phyloP scores from a whole-genome alignment of 352 stramenopile genomes.

The Pythium volutum region DNA sequence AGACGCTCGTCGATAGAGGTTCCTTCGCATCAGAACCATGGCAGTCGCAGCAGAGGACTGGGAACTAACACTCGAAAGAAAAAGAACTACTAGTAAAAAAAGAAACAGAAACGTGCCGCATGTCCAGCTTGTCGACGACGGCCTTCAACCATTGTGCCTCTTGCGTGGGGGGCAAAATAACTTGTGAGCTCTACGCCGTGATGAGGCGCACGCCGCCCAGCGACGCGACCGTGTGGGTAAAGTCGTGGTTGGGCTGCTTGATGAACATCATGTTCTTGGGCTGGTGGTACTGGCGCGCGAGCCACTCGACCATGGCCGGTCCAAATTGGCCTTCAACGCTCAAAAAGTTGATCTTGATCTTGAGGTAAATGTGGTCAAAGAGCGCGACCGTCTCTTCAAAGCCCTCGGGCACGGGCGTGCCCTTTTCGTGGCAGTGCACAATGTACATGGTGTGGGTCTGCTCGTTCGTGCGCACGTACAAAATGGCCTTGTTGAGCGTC shows the following conservation, averaged over 20 bases:
- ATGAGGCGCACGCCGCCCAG: conserved; percentile 92
- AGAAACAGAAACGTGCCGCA: no score
- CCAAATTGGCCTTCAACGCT: conserved; percentile 85
- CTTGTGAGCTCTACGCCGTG: conserved; percentile 80
- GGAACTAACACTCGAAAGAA: no score
- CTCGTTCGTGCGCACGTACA: conserved; percentile 94
- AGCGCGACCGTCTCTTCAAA: conserved; percentile 88
- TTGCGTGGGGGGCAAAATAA: no score
- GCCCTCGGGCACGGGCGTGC: conserved; percentile 49
- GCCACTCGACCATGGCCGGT: conserved; percentile 90
- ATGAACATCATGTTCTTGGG: conserved; percentile 97
- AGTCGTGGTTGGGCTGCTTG: conserved; percentile 94
- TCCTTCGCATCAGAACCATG: no score
- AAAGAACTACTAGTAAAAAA: no score
- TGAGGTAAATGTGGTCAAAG: conserved; percentile 94
- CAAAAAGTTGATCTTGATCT: conserved; percentile 93
- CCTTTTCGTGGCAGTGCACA: conserved; percentile 85
- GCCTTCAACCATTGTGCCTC: no score
- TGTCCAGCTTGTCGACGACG: no score
- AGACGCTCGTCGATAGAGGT: no score
- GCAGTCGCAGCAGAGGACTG: no score
- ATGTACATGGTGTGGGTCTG: conserved; percentile 91
- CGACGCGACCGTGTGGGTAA: conserved; percentile 90
- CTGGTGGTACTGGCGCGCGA: conserved; percentile 86
- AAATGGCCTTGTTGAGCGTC: conserved; percentile 94